phyloP scores from a whole-genome alignment of 2,329 filamentous ascomycete species.

The Penicillium sp. region DNA sequence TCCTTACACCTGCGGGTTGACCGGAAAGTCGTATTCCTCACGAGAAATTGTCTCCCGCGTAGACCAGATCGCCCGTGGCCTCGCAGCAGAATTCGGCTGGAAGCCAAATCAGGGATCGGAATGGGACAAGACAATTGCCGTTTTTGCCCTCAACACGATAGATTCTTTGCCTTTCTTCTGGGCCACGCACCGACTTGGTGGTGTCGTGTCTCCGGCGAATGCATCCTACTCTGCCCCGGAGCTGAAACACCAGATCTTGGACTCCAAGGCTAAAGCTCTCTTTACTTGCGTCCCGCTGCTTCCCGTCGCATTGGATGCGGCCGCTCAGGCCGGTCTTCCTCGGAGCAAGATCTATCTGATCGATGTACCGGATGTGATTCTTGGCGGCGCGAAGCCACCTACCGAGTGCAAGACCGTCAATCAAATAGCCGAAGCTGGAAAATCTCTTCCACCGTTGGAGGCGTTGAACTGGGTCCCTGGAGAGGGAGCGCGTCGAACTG shows the following conservation, averaged over 20 bases:
- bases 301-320: slow-evolving; percentile 62
- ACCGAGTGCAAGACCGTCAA: slow-evolving; percentile 61
- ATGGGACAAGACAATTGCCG: slow-evolving; percentile 75
- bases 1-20: slow-evolving; percentile 75
- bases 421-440: slow-evolving; percentile 63
- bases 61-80: slow-evolving; percentile 64
- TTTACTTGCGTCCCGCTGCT: slow-evolving; percentile 71
- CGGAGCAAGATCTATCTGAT: slow-evolving; percentile 66
- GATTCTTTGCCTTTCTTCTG: slow-evolving; percentile 72
- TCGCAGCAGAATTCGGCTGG: slow-evolving; percentile 71
- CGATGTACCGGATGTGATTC: slow-evolving; percentile 59
- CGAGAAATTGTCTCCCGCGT: slow-evolving; percentile 64
- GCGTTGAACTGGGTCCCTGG: slow-evolving; percentile 42
- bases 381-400: slow-evolving; percentile 46
- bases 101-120: slow-evolving; percentile 67
- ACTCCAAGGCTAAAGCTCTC: slow-evolving; percentile 65
- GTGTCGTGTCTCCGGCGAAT: slow-evolving; percentile 71
- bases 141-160: slow-evolving; percentile 80
- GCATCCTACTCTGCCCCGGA: slow-evolving; percentile 70
- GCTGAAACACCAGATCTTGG: slow-evolving; percentile 68
- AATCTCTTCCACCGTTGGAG: slow-evolving; percentile 39
- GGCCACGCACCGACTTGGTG: slow-evolving; percentile 72
- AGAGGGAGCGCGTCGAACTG: slow-evolving; percentile 58
- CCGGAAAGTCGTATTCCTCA: slow-evolving; percentile 64
- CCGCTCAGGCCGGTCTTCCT: slow-evolving; percentile 62